Base-by-base conservation (phyloP, 306 rosid species). In the Lathyrus sativus region DNA sequence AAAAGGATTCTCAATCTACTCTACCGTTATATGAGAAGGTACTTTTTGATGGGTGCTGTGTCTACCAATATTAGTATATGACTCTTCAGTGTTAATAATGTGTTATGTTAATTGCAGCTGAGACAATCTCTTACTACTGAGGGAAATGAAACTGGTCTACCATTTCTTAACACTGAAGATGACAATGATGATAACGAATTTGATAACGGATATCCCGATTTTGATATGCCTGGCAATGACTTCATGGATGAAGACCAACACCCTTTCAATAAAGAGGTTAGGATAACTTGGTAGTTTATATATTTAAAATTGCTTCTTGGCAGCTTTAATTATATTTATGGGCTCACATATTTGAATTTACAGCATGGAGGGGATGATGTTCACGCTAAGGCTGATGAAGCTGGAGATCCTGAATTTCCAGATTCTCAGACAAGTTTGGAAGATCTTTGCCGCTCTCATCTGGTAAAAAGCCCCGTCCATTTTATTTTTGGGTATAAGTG, bases 371-470 rank as follows among this genome's bases (percentile, higher is more conserved):
- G 48, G 37, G 75, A 45, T 51, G 83, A 65, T 37, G 68, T 82
- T 66, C 79, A 79, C 58, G 80, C 71, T 44, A 80, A 84, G 43
- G 45, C 43, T 7, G 79, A 76, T 81, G 90, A 85, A 78, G 76
- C 77, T 42, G 64, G 75, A 31, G 84, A 76, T 73, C 62, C 70
- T 57, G 84, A 82, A 37, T 74, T 61, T 85, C 80, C 85, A 44
- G 74, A 82, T 75, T 79, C 90, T 74, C 90, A 81, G 62, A 67
- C 77, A 79, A 88, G 81, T 75, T 70, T 88, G 68, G 97, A 90
- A 88, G 97, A 90, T 71, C 89, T 93, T 10, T 93, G 99, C 73
- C 96, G 95, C 72, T 90, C 95, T 87, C 99, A 93, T 83, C 85
- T 93, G 64, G 99, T 93, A 82, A 81, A 80, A 91, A 74, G 13